A percentile compares a stretch with the other conserved stretches of the same genome.
phyloP scores from a whole-genome alignment of 257 asterid species.

The Solanum virginianum region DNA sequence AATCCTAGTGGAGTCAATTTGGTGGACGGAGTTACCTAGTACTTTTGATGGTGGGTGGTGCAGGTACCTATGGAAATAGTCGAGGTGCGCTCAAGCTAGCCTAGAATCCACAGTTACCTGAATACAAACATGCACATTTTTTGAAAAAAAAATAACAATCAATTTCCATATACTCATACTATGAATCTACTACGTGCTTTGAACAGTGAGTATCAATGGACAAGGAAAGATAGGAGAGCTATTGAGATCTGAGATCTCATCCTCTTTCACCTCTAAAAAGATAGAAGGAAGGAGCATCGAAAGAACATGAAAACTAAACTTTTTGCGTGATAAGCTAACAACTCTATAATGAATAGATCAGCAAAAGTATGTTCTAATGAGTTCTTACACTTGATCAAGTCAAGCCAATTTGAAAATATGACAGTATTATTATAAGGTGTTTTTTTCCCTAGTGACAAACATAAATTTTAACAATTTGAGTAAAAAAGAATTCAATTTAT shows the following conservation, averaged over 20 bases:
- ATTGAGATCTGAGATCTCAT: background rate
- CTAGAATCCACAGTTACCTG: background rate
- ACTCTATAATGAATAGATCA: background rate
- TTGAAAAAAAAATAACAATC: background rate
- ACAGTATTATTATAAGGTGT: background rate
- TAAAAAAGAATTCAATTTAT: background rate
- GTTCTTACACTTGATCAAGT: background rate
- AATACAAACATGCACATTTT: background rate
- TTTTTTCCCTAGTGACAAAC: background rate
- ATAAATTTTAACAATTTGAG: background rate
- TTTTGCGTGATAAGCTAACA: background rate
- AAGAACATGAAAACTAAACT: background rate
- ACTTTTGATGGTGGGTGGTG: background rate
- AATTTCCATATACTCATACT: background rate
- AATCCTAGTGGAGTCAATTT: background rate
- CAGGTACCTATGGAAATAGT: background rate
- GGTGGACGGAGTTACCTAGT: background rate
- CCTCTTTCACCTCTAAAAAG: background rate
- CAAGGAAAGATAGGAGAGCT: background rate
- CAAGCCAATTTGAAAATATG: background rate
- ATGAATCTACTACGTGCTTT: background rate
- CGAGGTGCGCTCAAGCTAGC: background rate
- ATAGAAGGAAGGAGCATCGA: background rate
- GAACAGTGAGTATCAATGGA: background rate
- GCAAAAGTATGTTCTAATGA: background rate